Base-by-base conservation (phyloP, 768 basidiomycete genomes). In the Calocera cornea region DNA sequence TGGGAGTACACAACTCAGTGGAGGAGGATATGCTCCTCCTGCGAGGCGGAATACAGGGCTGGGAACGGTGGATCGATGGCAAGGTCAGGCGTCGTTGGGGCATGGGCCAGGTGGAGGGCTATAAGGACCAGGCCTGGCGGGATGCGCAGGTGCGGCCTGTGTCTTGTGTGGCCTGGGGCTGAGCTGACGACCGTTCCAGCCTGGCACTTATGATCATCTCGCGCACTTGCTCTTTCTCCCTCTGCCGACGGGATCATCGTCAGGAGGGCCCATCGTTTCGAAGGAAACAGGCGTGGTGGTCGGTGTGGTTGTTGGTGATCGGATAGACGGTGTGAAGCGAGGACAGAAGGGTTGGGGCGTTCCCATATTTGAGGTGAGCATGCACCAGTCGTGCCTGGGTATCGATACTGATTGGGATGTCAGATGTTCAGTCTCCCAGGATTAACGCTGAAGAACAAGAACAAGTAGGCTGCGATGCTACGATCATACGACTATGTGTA, bases 261-360 rank as follows among this genome's bases (percentile, higher is more conserved):
- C 86, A 67, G 87, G 88, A 2, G 87, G 86, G 0, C 87, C 87
- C 0, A 82, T 89, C 66, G 77, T 89, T 8, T 84, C 86, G 67
- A 80, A 81, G 69, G 79, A 83, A 69, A 83, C 76, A 33, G 87
- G 87, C 2, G 81, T 85, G 0, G 86, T 88, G 2, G 79, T 88
- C 1, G 88, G 88, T 0, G 77, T 88, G 17, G 80, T 86, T 71
- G 78, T 85, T 10, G 87, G 87, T 16, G 85, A 78, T 69, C 73
- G 80, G 5, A 76, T 85, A 2, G 82, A 84, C 69, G 85, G 86
- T 16, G 73, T 72, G 22, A 17, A 47, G 44, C 54, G 54, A 33
- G 54, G 54, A 29, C 68, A 80, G 41, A 75, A 81, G 16, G 86
- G 86, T 0, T 87, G 85, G 84, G 86, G 84, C 24, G 81, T 82